These are phyloP conservation scores for Aspergillus candidus DNA, from an alignment of 2,329 filamentous ascomycete genomes.

Conservation along the genomic window DNA sequence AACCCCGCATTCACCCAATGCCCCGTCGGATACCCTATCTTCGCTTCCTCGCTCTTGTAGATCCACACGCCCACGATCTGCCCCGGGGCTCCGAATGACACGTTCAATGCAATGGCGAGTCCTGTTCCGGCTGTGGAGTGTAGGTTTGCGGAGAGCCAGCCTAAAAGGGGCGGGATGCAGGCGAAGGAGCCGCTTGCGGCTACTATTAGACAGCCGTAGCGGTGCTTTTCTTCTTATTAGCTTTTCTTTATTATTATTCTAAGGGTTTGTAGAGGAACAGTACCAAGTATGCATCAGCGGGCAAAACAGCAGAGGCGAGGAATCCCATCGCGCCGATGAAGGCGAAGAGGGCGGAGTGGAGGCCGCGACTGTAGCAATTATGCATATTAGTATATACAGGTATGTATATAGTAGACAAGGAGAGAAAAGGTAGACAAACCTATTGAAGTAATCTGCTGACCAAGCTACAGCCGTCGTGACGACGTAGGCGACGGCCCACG, in stretches of 20 bases:
- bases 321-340: slow-evolving; percentile 52
- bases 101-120: slow-evolving; percentile 64
- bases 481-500: slow-evolving; percentile 56
- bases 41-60: slow-evolving; percentile 58
- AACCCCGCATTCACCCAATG: slow-evolving; percentile 62
- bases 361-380: slow-evolving; percentile 37
- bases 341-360: slow-evolving; percentile 47
- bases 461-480: slow-evolving; percentile 49
- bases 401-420: neutral
- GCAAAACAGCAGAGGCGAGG: slow-evolving; percentile 58
- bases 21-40: slow-evolving; percentile 60
- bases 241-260: neutral
- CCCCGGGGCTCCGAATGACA: slow-evolving; percentile 61
- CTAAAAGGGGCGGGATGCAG: slow-evolving; percentile 62
- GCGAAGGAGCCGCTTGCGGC: slow-evolving; percentile 62
- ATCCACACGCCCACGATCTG: slow-evolving; percentile 71
- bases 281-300: slow-evolving; percentile 51
- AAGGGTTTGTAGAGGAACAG: slow-evolving; percentile 6
- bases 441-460: slow-evolving; percentile 53
- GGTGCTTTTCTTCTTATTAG: slow-evolving; percentile 27
- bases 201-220: slow-evolving; percentile 66
- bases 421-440: slow-evolving; percentile 13
- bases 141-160: slow-evolving; percentile 65
- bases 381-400: slow-evolving; percentile 19
- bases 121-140: slow-evolving; percentile 60